These are phyloP conservation scores for Amoebophrya sp. DNA, from an alignment of 169 alveolate species.

Conservation along the genomic window DNA sequence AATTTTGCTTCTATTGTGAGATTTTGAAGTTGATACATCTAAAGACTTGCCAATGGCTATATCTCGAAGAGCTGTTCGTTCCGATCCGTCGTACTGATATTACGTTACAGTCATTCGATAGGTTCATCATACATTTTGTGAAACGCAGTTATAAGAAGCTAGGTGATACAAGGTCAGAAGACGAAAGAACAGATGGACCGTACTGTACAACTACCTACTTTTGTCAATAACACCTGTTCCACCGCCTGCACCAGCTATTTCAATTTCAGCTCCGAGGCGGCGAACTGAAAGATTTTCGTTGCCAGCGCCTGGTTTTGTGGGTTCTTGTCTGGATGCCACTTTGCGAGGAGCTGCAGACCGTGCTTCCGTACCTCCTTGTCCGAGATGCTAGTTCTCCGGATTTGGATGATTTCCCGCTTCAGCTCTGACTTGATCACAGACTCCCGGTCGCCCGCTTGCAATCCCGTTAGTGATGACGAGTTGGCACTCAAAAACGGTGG, in stretches of 20 bases:
- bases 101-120: too few relatives aligned
- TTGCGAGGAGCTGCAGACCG: neutral
- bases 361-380: neutral
- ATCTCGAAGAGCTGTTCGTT: too few relatives aligned
- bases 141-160: too few relatives aligned
- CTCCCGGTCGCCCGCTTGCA: neutral
- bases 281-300: neutral
- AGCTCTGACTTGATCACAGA: neutral
- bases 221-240: neutral
- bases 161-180: too few relatives aligned
- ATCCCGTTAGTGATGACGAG: neutral
- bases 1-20: too few relatives aligned
- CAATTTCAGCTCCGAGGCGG: neutral
- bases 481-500: neutral
- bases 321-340: conserved; percentile 20
- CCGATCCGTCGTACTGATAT: too few relatives aligned
- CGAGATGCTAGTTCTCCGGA: neutral
- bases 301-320: neutral
- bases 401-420: neutral
- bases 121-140: too few relatives aligned
- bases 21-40: too few relatives aligned
- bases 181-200: too few relatives aligned
- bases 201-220: neutral
- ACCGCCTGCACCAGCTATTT: neutral
- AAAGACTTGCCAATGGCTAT: too few relatives aligned